Base-by-base conservation (phyloP, 306 rosid genomes). In the Hippophae rhamnoides region DNA sequence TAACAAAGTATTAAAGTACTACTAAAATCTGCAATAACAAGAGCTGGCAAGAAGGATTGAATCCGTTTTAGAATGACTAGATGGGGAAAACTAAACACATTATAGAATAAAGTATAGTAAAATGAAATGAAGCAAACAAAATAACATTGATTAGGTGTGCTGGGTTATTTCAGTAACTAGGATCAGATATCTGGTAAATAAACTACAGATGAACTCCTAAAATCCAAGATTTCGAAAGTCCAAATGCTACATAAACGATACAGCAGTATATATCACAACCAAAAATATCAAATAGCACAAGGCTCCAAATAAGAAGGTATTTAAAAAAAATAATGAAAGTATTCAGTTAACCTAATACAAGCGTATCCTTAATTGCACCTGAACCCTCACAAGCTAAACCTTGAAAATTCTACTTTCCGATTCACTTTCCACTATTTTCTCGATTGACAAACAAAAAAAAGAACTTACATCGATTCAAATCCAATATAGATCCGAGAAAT, bases 401-500 rank as follows among this genome's bases (percentile, higher is more conserved):
- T 41, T 13, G 25, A 10, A 41, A 7, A 9, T 7, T 4, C 10
- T 7, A 31, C 8, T 51, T 27, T 31, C 54, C 61, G 45, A 43
- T 64, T 48, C 41, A 69, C 45, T 65, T 72, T 10, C 54, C 72
- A 9, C 56, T 5, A 45, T 45, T 69, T 60, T 56, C 60, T 50
- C 40, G 13, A 45, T 42, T 51, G 5, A 71, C 60, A 73, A 61
- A 66, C 49, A 13, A 54, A 52, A 41, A 42, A 10, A 31, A 58
- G 23, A 68, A 58, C 69, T 56, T 65, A 43, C 0, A 63, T 23
- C 23, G n/a, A 41, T 59, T 13, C 43, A 57, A 57, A 67, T 47
- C 25, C 0, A 69, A 47, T 73, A 69, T 70, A 81, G 90, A 86
- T 86, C 90, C 72, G 8, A 57, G 31, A 43, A 44, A 49, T 7